Evolutionary conservation across 768 basidiomycete species (phyloP).

Genomic region (Lactifluus echinatus): DNA sequence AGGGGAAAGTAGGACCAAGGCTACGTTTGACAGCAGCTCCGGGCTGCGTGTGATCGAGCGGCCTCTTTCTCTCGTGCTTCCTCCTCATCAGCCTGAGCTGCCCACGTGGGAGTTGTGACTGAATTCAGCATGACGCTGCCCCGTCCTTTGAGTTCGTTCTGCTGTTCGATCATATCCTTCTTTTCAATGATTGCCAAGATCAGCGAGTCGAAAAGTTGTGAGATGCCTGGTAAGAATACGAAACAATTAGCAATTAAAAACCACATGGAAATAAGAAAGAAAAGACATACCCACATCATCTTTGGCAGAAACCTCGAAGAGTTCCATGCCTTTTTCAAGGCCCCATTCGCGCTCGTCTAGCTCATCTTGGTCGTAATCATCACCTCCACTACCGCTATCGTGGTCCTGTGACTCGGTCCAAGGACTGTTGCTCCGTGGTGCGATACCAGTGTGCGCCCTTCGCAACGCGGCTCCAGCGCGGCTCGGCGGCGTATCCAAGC

Average conservation of each 20-base stretch:
- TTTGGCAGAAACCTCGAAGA: conserved; percentile 89
- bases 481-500: conserved; percentile 46
- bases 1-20: conserved; percentile 13
- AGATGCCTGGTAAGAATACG: conserved; percentile 48
- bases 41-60: conserved; percentile 36
- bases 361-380: conserved; percentile 41
- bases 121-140: conserved; percentile 76
- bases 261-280: not conserved
- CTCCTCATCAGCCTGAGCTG: conserved; percentile 73
- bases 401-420: conserved; percentile 23
- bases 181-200: conserved; percentile 71
- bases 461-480: conserved; percentile 37
- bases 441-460: conserved; percentile 23
- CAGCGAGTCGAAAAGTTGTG: conserved; percentile 69
- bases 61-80: conserved; percentile 52
- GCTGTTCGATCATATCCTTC: conserved; percentile 72
- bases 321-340: conserved; percentile 72
- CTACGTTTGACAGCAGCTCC: conserved; percentile 61
- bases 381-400: conserved; percentile 37
- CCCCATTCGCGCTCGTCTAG: conserved; percentile 62
- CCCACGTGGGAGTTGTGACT: conserved; percentile 59
- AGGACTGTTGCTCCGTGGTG: conserved; percentile 23
- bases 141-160: conserved; percentile 70
- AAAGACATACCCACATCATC: conserved; percentile 62
- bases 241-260: not conserved